Conservation (phyloP, 257 asterid species). For the Petunia secreta region DNA sequence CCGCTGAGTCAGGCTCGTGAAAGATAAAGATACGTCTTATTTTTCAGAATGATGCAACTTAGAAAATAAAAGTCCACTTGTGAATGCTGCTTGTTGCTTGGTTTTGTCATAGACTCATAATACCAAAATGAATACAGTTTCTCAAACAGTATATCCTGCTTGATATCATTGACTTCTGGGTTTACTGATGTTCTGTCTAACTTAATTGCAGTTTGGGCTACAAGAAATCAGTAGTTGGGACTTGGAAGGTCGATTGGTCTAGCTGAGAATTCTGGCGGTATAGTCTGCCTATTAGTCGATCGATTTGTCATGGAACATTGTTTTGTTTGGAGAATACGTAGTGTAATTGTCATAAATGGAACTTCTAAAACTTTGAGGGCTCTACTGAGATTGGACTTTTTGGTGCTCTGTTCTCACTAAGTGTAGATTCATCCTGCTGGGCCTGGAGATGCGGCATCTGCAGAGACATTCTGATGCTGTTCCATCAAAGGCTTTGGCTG, state of each 20-base stretch:
- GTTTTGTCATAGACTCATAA: background rate
- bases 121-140: conserved; percentile 3
- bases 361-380: background rate
- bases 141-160: background rate
- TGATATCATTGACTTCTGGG: background rate
- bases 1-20: background rate
- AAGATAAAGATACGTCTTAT: background rate
- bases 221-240: conserved; percentile 5
- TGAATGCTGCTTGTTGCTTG: conserved; percentile 9
- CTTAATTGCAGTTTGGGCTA: conserved; percentile 22
- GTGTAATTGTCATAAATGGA: background rate
- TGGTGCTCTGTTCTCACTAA: background rate
- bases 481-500: background rate
- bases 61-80: background rate
- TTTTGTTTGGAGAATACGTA: background rate
- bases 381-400: conserved; percentile 14
- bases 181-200: conserved; percentile 19
- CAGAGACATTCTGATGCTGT: conserved; percentile 9
- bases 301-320: conserved; percentile 9
- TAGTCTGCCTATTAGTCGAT: background rate
- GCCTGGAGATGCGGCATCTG: conserved; percentile 3
- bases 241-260: background rate
- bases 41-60: conserved; percentile 9
- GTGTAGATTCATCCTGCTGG: conserved; percentile 11
- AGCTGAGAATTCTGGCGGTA: conserved; percentile 9